Percentiles rank a stretch among this genome's conserved stretches.
Conservation (phyloP, 2,329 filamentous ascomycete genomes). For the Alternaria incomplexa region DNA sequence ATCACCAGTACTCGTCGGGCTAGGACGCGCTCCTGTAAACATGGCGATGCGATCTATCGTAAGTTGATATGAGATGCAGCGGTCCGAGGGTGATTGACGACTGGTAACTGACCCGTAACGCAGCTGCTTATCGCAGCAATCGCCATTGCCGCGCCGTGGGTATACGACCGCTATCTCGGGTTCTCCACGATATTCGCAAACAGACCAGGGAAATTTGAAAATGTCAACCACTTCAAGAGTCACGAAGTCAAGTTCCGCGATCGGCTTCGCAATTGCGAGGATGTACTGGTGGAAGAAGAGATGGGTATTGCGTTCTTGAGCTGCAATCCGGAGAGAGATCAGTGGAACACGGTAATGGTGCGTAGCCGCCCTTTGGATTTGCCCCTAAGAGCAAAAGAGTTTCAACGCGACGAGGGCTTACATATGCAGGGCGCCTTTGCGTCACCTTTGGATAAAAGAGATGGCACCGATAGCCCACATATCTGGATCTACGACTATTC, state of each 20-base stretch:
- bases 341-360: constrained; percentile 57
- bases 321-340: constrained; percentile 52
- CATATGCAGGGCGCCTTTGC: constrained; percentile 38
- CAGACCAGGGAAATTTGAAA: constrained; percentile 25
- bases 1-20: not conserved
- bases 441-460: constrained; percentile 9
- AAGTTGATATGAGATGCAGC: not conserved
- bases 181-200: constrained; percentile 28
- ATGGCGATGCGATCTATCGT: constrained; percentile 8
- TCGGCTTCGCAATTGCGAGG: constrained; percentile 52
- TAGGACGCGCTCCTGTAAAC: not conserved
- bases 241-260: constrained; percentile 45
- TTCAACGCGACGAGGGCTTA: not conserved
- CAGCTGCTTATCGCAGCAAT: constrained; percentile 20
- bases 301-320: constrained; percentile 50
- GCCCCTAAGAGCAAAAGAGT: not conserved
- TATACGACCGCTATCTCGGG: constrained; percentile 35
- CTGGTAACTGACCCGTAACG: not conserved
- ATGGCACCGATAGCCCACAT: constrained; percentile 26
- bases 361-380: constrained; percentile 1
- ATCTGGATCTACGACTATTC: constrained; percentile 52
- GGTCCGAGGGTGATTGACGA: not conserved
- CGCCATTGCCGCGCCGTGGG: constrained; percentile 25
- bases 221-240: constrained; percentile 29
- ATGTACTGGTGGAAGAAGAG: constrained; percentile 48